Evolutionary conservation across 1,139 yeast genomes (phyloP), one percentile per base, ranked within the genome.

Genomic region (Debaryomyces fabryi): DNA sequence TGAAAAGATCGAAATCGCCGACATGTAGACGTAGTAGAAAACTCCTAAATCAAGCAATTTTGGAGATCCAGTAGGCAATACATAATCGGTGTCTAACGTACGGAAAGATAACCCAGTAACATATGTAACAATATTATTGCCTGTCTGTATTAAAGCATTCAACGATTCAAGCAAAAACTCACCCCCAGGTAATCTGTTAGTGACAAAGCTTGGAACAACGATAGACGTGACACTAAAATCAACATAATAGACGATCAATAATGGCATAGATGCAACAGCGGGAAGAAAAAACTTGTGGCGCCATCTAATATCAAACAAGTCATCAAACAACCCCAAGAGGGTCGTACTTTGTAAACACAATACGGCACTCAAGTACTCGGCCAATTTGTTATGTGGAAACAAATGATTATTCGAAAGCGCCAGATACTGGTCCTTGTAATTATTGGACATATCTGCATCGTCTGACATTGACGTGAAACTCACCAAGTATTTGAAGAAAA

Each of bases 251-350:
- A 93, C 97, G 25, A 93, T 83, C 52, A 93, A 75, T 58, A 95
- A 75, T 3, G 99, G 99, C 44, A 93, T 84, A 1, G 96, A 85
- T 0, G 97, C 97, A 49, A 95, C 83, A 0, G 97, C 97, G 0
- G 99, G 99, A 56, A 93, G 66, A 62, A 93, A 90, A 69, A 93
- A 90, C 74, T 93, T 93, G 71, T 93, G 96, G 63, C 99, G 78
- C 99, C 99, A 93, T 56, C 97, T 81, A 52, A 93, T 85, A 67
- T 93, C 99, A 63, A 93, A 93, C 58, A 93, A 74, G 68, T 93
- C 99, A 65, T 93, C 99, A 46, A 96, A 88, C 24, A 93, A 78
- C 0, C 99, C 99, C 44, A 93, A 74, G 46, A 95, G 71, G 15
- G 91, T 79, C 65, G 95, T 92, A 55, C 92, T 83, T 67, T 90